Evolutionary conservation across 495 filamentous ascomycete species (phyloP).

Genomic region (Jackrogersella minutella): DNA sequence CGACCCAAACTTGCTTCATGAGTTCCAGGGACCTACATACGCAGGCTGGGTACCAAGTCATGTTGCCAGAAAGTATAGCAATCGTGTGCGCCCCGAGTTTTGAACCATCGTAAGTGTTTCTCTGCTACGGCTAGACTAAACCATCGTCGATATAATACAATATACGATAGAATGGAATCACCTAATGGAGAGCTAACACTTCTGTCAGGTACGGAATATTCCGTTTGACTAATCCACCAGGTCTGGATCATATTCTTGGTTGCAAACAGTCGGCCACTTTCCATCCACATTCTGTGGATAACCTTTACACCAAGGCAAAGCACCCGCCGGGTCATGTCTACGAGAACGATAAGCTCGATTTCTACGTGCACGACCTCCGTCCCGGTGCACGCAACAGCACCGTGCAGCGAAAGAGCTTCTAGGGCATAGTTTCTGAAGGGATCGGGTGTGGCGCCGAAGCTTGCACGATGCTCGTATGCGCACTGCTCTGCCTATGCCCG

Average conservation of each 20-base stretch:
- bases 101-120: constrained; percentile 68
- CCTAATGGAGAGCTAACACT: constrained; percentile 21
- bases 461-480: constrained; percentile 20
- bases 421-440: constrained; percentile 39
- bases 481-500: constrained; percentile 11
- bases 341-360: constrained; percentile 75
- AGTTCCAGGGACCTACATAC: constrained; percentile 93
- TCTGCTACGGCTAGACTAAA: background rate
- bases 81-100: constrained; percentile 93
- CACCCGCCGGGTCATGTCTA: constrained; percentile 83
- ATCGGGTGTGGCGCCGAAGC: constrained; percentile 27
- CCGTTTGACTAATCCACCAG: constrained; percentile 90
- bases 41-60: constrained; percentile 89
- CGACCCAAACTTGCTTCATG: constrained; percentile 97
- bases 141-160: background rate
- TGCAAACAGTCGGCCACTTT: constrained; percentile 82
- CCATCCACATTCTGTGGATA: constrained; percentile 67
- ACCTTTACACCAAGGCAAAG: constrained; percentile 86
- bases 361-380: constrained; percentile 81
- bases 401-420: constrained; percentile 35
- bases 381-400: constrained; percentile 48
- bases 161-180: no score
- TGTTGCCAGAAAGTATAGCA: constrained; percentile 94
- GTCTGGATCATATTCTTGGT: constrained; percentile 76
- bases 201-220: constrained; percentile 82